A percentile compares a stretch with the other conserved stretches of the same genome.
Evolutionary conservation across 129 eudicot genomes (phyloP).

Genomic region (Erigeron canadensis): DNA sequence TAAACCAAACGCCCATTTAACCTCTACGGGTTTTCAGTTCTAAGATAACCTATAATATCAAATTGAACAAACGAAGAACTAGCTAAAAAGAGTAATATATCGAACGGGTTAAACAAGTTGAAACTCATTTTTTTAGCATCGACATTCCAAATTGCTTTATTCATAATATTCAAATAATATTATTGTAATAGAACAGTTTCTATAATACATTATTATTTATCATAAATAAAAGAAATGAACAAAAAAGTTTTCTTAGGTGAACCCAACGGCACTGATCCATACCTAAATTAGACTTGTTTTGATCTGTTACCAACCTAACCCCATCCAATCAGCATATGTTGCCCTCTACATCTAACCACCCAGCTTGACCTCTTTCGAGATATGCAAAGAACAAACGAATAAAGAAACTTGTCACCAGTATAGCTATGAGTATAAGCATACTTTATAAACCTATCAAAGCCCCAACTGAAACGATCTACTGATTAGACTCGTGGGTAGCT

Average conservation of each 20-base stretch:
- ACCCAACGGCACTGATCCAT: not conserved
- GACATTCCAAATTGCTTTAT: too few relatives aligned
- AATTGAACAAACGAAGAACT: slow-evolving; percentile 67
- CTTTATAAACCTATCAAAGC: not conserved
- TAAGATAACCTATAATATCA: slow-evolving; percentile 38
- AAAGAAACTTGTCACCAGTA: slow-evolving; percentile 7
- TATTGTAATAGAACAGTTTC: not conserved
- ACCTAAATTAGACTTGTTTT: slow-evolving; percentile 6
- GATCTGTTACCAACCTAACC: not conserved
- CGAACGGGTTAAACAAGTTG: not conserved
- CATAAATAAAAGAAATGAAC: not conserved
- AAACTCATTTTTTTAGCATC: not conserved
- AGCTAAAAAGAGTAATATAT: slow-evolving; percentile 48
- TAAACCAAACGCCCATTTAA: too few relatives aligned
- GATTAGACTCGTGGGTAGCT: slow-evolving; percentile 10
- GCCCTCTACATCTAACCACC: slow-evolving; percentile 2
- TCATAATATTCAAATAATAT: not conserved
- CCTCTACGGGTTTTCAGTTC: too few relatives aligned
- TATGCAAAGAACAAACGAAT: slow-evolving; percentile 34
- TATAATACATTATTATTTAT: slow-evolving; percentile 8
- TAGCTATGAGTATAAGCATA: not conserved
- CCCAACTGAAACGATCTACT: not conserved
- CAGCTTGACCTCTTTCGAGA: slow-evolving; percentile 6
- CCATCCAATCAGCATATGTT: not conserved
- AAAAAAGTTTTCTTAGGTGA: not conserved